phyloP scores from a whole-genome alignment of 164 flowering plant species.

The Tetrastigma voinierianum region DNA sequence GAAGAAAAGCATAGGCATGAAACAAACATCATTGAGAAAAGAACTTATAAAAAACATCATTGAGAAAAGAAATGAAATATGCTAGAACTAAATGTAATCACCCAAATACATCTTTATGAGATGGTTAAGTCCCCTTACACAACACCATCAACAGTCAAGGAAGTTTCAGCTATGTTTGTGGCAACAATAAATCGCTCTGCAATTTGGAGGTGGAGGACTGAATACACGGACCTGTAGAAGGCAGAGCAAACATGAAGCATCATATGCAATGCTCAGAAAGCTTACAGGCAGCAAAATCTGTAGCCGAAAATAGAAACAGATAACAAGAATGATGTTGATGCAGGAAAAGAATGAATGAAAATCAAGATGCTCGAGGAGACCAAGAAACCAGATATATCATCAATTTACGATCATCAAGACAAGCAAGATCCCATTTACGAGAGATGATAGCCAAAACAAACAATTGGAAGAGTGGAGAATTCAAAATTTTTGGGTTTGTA shows the following conservation, averaged over 20 bases:
- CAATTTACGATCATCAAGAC: background rate
- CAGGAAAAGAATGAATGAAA: background rate
- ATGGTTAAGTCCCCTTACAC: constrained; percentile 41
- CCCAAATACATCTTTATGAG: constrained; percentile 1
- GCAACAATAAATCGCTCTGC: constrained; percentile 89
- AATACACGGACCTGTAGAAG: constrained; percentile 82
- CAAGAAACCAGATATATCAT: background rate
- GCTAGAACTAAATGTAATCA: background rate
- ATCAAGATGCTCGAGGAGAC: background rate
- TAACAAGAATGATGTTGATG: background rate
- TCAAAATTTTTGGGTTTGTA: no score
- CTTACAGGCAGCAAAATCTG: background rate
- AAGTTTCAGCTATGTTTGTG: constrained; percentile 98
- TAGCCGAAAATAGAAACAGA: constrained; percentile 4
- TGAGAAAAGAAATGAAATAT: background rate
- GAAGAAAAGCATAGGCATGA: no score
- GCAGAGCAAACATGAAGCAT: constrained; percentile 15
- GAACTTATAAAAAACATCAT: no score
- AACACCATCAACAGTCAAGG: constrained; percentile 98
- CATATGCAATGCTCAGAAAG: background rate
- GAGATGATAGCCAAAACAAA: background rate
- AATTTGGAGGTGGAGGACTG: constrained; percentile 86
- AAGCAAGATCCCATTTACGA: background rate
- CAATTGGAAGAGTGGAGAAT: background rate
- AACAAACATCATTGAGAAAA: no score